Conservation (phyloP, 768 basidiomycete genomes). For the Leccinum variicolor region DNA sequence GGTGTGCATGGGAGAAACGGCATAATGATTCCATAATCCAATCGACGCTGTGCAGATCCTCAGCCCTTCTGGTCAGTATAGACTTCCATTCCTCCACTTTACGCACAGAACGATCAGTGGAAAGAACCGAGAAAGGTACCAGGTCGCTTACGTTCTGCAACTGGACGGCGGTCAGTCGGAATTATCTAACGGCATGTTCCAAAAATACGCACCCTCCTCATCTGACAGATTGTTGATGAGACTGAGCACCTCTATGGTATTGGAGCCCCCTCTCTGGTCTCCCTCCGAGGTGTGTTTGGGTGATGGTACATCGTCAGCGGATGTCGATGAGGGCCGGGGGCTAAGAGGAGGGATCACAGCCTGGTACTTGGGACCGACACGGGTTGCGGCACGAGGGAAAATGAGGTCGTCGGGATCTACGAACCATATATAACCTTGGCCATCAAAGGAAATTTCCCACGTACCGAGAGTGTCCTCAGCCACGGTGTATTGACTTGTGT, state of each 20-base stretch:
- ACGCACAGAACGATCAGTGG: conserved; percentile 3
- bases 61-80: conserved; percentile 49
- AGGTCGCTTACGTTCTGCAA: conserved; percentile 50
- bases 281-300: conserved; percentile 15
- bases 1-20: conserved; percentile 66
- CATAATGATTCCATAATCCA: conserved; percentile 76
- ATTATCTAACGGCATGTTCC: conserved; percentile 14
- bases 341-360: conserved; percentile 46
- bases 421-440: conserved; percentile 27
- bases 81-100: conserved; percentile 68
- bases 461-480: conserved; percentile 89
- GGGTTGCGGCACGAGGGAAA: conserved; percentile 89
- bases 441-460: conserved; percentile 23
- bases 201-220: conserved; percentile 56
- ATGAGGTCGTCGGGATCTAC: conserved; percentile 95
- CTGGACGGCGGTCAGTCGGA: conserved; percentile 34
- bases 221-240: conserved; percentile 61
- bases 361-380: conserved; percentile 88
- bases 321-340: conserved; percentile 39
- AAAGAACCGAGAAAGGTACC: neutral
- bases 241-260: conserved; percentile 70
- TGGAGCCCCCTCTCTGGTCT: conserved; percentile 67
- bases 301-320: neutral
- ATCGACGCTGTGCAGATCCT: conserved; percentile 63
- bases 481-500: conserved; percentile 75